Evolutionary conservation across 345 rosid species (phyloP), one percentile per base, ranked within the genome.

Genomic region (Hypericum perforatum): DNA sequence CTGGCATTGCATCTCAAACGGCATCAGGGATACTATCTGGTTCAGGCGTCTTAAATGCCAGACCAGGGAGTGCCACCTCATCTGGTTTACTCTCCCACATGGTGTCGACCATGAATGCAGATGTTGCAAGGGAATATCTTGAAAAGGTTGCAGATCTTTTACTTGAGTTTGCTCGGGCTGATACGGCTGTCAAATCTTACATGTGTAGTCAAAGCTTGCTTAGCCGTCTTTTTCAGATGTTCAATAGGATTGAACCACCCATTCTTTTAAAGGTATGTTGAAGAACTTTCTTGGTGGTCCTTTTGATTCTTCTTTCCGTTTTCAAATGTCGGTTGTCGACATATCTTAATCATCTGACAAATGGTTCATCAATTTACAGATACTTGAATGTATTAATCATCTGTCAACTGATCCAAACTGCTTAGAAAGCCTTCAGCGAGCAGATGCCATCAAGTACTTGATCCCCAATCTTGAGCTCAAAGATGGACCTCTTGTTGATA

Each of bases 61-160:
- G 94, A 72, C 84, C 91, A 7, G 97, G 97, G 68, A 83, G 99
- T 71, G 79, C 97, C 41, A 83, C 98, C 57, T 94, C 99, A 60
- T 86, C 94, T 42, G 94, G 99, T 40, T 71, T 86, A 61, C 91
- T 94, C 39, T 79, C 85, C 63, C 94, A 85, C 67, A 80, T 92
- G 95, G 87, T 86, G 59, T 89, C 92, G 12, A 77, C 96, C 8
- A 68, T 81, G 67, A 88, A 85, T 74, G 90, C 89, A 43, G 98
- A 92, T 73, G 84, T 82, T 43, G 97, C 98, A 15, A 74, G 82
- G 80, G 95, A 88, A 53, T 92, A 92, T 76, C 77, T 92, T 63
- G 95, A 88, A 77, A 92, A 88, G 76, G 95, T 88, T 43, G 95
- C 98, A 38, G 94, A 92, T 69, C 90, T 92, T 69, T 81, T 92